Conservation (phyloP, 2,329 filamentous ascomycete species). For the Fusarium sulawesiense region DNA sequence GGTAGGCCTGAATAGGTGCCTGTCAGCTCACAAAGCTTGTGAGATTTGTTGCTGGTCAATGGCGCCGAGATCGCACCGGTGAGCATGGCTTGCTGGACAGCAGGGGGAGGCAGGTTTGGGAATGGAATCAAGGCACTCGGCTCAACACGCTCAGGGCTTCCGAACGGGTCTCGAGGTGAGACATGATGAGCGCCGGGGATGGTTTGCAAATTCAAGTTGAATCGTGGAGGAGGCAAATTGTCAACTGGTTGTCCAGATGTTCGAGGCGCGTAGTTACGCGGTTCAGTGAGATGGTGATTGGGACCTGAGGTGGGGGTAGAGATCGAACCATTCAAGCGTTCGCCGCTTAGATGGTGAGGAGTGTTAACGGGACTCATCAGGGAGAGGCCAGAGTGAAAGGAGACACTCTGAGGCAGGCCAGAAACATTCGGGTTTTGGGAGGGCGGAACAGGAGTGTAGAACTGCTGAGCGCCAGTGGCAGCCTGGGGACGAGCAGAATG, state of each 20-base stretch:
- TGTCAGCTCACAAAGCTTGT: conserved; percentile 53
- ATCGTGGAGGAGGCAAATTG: conserved; percentile 53
- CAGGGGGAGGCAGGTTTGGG: conserved; percentile 13
- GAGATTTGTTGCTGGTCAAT: conserved; percentile 50
- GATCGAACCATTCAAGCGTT: neutral
- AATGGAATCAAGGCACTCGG: conserved; percentile 19
- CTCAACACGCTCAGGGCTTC: conserved; percentile 7
- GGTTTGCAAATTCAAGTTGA: conserved; percentile 45
- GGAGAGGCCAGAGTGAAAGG: conserved; percentile 22
- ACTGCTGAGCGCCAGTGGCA: conserved; percentile 18
- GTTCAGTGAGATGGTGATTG: conserved; percentile 51
- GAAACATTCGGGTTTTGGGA: conserved; percentile 12
- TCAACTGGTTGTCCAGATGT: conserved; percentile 43
- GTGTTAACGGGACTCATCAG: conserved; percentile 34
- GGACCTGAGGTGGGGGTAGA: conserved; percentile 24
- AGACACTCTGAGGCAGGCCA: conserved; percentile 30
- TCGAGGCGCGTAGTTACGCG: conserved; percentile 56
- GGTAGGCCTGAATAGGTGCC: conserved; percentile 51
- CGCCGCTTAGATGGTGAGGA: conserved; percentile 24
- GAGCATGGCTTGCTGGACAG: conserved; percentile 33
- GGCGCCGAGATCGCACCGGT: conserved; percentile 9
- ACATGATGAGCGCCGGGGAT: neutral
- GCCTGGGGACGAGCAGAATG: conserved; percentile 3
- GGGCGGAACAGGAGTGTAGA: conserved; percentile 15
- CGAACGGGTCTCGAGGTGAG: conserved; percentile 35